Percentiles rank a stretch among this genome's conserved stretches.
Conservation (phyloP, 805 yeast genomes). For the Saccharomycopsis fibuligera region DNA sequence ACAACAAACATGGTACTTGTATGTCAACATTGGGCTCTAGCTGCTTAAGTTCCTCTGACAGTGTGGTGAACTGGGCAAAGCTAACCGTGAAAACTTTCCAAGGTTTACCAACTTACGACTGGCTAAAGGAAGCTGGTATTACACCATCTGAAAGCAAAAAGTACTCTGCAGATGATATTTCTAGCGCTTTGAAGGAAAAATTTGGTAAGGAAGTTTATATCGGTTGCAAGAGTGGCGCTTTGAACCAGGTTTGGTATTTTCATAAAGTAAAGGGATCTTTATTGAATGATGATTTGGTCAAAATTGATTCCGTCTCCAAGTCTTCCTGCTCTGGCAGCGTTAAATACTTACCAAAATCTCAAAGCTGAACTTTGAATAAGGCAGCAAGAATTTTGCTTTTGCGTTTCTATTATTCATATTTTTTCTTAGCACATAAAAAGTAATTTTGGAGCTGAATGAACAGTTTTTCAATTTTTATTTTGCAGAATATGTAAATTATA, state of each 20-base stretch:
- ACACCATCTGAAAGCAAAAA: constrained; percentile 52
- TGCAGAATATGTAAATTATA: no score
- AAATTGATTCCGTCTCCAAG: constrained; percentile 40
- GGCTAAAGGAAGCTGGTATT: constrained; percentile 63
- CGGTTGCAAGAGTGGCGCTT: constrained; percentile 44
- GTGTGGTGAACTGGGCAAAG: constrained; percentile 58
- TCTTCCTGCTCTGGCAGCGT: constrained; percentile 14
- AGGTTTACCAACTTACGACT: constrained; percentile 57
- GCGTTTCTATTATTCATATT: no score
- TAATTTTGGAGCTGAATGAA: no score
- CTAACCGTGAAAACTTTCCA: constrained; percentile 52
- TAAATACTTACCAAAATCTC: constrained; percentile 14
- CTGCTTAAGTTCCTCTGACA: constrained; percentile 16
- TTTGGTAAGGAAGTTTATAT: constrained; percentile 55
- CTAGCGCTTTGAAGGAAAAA: constrained; percentile 41
- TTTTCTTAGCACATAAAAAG: no score
- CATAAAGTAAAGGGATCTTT: constrained; percentile 71
- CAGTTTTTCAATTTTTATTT: no score
- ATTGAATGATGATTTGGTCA: constrained; percentile 53
- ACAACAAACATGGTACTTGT: constrained; percentile 92
- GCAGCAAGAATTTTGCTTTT: no score
- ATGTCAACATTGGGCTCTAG: constrained; percentile 57
- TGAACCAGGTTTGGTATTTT: constrained; percentile 64
- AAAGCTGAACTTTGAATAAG: no score
- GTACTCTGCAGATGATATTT: constrained; percentile 50